phyloP scores from a whole-genome alignment of 2,329 filamentous ascomycete species.

The Lecanosticta acicola region DNA sequence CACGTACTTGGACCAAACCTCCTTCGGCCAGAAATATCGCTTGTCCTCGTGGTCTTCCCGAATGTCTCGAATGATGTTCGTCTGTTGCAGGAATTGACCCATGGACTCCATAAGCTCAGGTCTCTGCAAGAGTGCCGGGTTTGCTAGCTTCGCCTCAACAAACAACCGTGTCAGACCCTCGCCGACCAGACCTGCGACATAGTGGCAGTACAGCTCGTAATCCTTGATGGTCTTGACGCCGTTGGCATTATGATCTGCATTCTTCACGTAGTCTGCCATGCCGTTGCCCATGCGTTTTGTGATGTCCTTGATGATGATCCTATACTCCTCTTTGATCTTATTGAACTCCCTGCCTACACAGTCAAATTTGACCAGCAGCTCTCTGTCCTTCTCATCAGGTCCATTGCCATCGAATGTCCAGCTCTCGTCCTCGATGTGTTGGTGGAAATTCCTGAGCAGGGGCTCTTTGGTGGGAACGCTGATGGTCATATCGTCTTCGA shows the following conservation, averaged over 20 bases:
- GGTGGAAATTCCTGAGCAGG: conserved; percentile 74
- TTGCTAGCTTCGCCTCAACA: conserved; percentile 78
- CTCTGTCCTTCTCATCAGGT: conserved; percentile 87
- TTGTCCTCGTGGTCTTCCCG: conserved; percentile 83
- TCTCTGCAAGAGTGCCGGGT: conserved; percentile 72
- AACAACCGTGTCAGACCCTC: conserved; percentile 89
- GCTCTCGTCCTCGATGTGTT: conserved; percentile 71
- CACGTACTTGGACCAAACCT: conserved; percentile 96
- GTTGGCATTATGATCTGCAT: conserved; percentile 65
- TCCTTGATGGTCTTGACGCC: conserved; percentile 79
- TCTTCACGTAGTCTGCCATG: conserved; percentile 92
- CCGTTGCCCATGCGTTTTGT: conserved; percentile 93
- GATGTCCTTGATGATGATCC: conserved; percentile 84
- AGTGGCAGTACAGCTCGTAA: conserved; percentile 96
- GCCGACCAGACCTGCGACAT: conserved; percentile 96
- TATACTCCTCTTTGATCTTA: conserved; percentile 79
- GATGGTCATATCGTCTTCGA: conserved; percentile 97
- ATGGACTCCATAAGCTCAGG: conserved; percentile 85
- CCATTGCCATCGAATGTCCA: conserved; percentile 88
- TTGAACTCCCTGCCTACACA: conserved; percentile 80
- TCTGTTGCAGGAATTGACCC: conserved; percentile 96
- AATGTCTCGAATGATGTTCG: conserved; percentile 96
- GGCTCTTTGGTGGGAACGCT: conserved; percentile 76
- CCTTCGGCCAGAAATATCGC: conserved; percentile 87
- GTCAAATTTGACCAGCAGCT: conserved; percentile 88